Base-by-base conservation (phyloP, 2,329 filamentous ascomycete genomes). In the Pseudonectria buxi region DNA sequence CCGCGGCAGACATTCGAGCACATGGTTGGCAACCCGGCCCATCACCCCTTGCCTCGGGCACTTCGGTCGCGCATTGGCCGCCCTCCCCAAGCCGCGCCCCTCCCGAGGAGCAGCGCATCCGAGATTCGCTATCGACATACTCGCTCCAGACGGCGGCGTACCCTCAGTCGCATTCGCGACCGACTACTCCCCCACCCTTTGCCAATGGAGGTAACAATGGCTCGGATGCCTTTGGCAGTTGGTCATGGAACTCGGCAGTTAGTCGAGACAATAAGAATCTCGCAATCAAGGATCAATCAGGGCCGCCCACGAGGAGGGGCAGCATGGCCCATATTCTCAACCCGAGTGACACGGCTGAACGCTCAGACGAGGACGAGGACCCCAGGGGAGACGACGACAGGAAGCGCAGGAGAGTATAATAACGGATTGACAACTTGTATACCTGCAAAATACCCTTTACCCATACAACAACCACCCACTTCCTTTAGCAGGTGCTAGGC, bases 1-100 rank as follows among this genome's bases (percentile, higher is more conserved):
- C 92, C 2, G 90, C 89, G 26, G 92, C 92, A 39, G 92, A 98
- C 57, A 96, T 98, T 49, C 82, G 92, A 35, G 83, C 89, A 50
- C 83, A 88, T 56, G 86, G 83, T 26, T 90, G 85, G 79, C 81
- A 80, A 43, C 71, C 70, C 7, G 47, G 44, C 28, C 70, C 76
- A 16, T 83, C 82, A 5, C 84, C 81, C 10, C 84, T 54, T 79
- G 54, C 70, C 74, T 7, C 81, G 4, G 78, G 78, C 10, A 61
- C 67, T 3, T 61, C 68, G 7, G 65, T 71, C 1, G 59, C 63
- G 3, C 67, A 67, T 11, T 77, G 72, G 68, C 74, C 74, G 0
- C 63, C 72, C 3, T 77, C 74, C 7, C 74, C 74, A 1, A 74
- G 54, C 43, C 66, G 74, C 7, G 54, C 56, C 4, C 59, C 60